Percentiles rank a stretch among this genome's conserved stretches.
Conservation (phyloP, 163 green algal genomes). For the Scenedesmus sp. region DNA sequence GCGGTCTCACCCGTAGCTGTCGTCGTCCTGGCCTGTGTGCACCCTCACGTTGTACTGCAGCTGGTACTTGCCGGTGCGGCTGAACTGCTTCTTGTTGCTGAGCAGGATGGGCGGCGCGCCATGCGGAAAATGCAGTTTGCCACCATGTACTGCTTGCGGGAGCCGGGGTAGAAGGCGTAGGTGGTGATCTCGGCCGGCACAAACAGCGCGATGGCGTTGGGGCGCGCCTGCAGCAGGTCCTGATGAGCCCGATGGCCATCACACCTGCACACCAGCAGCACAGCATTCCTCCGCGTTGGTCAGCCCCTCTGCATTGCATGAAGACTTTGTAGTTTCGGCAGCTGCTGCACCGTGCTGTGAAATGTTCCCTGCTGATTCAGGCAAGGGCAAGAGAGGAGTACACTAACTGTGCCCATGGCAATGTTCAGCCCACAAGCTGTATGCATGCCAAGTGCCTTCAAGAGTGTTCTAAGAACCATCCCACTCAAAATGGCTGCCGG, state of each 20-base stretch:
- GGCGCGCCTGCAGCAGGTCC: slow-evolving; percentile 64
- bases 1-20: slow-evolving; percentile 73
- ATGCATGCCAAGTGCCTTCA: no score
- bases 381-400: no score
- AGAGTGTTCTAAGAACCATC: no score
- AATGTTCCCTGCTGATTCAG: no score
- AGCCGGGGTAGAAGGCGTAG: slow-evolving; percentile 62
- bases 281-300: no score
- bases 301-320: no score
- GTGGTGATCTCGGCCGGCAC: slow-evolving; percentile 55
- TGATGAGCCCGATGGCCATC: slow-evolving; percentile 63
- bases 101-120: slow-evolving; percentile 87
- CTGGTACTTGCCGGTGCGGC: slow-evolving; percentile 87
- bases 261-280: slow-evolving; percentile 29
- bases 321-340: no score
- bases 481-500: no score
- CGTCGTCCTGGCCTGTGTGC: slow-evolving; percentile 81
- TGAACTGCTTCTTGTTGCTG: slow-evolving; percentile 85
- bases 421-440: no score
- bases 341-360: no score
- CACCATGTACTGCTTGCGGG: slow-evolving; percentile 69
- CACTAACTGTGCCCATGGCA: no score
- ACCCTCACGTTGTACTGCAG: slow-evolving; percentile 71
- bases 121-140: slow-evolving; percentile 78
- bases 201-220: slow-evolving; percentile 50